Base-by-base conservation (phyloP, 176 grass and related monocot genomes). In the Carex scoparia region DNA sequence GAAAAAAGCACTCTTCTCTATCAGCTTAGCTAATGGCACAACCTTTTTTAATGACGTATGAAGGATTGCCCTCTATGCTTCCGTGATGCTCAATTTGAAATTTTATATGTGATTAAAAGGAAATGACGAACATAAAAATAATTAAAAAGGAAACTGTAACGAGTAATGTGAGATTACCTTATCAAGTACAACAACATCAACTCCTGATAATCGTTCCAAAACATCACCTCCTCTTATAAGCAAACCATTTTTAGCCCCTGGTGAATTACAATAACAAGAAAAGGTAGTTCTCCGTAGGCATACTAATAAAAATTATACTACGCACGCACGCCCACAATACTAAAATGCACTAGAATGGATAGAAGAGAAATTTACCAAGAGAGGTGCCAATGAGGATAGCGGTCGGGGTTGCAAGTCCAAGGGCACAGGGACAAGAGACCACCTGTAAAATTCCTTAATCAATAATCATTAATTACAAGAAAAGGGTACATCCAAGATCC, bases 371-470 rank as follows among this genome's bases (percentile, higher is more conserved):
- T 84, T 53, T 93, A 98, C 95, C 95, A 28, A 94, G 71, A 49
- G 95, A 98, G 84, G 93, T 98, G 87, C 95, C 95, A 71, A 98
- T 92, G 72, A 98, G 90, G 86, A 98, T 98, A 80, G 95, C 95
- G 70, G 95, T 94, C 85, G 95, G 95, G 35, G 95, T 98, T 86
- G 93, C 95, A 85, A 98, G 89, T 60, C 95, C 95, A 49, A 98
- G 91, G 1, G 95, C 95, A 92, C 95, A 98, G 13, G 95, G 95
- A 72, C 95, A 98, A 0, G 95, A 98, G 93, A 98, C 93, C 73
- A 94, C 95, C 95, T 98, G 68, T 81, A 89, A 75, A 79, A 28
- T 89, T 64, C 59, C 56, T 31, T 77, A 33, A 78, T 15, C 8
- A 69, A 65, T 81, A 86, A 86, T 72, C 37, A 71, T 28, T 79